phyloP scores from a whole-genome alignment of 805 yeast species.

The Candida easanensis region DNA sequence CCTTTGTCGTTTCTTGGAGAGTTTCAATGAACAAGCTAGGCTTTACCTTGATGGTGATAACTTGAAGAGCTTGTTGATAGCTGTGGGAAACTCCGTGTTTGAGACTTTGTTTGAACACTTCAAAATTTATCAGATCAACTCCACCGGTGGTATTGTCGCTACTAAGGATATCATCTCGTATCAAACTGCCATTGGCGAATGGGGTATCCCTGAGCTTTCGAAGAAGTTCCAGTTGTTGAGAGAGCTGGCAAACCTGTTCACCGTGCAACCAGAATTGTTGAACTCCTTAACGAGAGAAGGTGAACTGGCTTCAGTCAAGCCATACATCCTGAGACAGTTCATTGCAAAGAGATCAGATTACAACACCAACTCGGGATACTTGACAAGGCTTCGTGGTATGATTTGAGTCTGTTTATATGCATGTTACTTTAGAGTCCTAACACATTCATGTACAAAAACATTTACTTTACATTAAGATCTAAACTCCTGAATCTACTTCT shows the following conservation, averaged over 20 bases:
- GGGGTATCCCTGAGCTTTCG: conserved; percentile 59
- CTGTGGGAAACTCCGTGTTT: conserved; percentile 58
- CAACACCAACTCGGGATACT: conserved; percentile 39
- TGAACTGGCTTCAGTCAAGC: conserved; percentile 63
- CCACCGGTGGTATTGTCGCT: conserved; percentile 78
- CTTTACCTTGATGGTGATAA: conserved; percentile 44
- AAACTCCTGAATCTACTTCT: neutral
- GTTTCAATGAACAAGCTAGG: conserved; percentile 38
- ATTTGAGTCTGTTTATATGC: conserved; percentile 9
- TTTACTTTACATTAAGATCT: neutral
- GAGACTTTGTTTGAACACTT: conserved; percentile 65
- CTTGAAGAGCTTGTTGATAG: conserved; percentile 46
- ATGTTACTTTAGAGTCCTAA: too few relatives aligned
- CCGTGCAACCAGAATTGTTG: conserved; percentile 78
- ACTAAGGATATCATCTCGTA: conserved; percentile 81
- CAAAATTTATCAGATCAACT: conserved; percentile 69
- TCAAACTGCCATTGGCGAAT: conserved; percentile 63
- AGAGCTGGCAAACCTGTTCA: conserved; percentile 80
- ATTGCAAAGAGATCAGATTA: conserved; percentile 71
- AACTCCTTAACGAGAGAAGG: conserved; percentile 81
- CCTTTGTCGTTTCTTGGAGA: conserved; percentile 50
- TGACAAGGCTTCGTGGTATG: conserved; percentile 25
- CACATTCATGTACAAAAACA: neutral
- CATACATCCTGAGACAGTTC: conserved; percentile 59
- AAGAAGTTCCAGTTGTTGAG: conserved; percentile 68